phyloP scores from a whole-genome alignment of 805 yeast genomes.

The Schwanniomyces occidentalis region DNA sequence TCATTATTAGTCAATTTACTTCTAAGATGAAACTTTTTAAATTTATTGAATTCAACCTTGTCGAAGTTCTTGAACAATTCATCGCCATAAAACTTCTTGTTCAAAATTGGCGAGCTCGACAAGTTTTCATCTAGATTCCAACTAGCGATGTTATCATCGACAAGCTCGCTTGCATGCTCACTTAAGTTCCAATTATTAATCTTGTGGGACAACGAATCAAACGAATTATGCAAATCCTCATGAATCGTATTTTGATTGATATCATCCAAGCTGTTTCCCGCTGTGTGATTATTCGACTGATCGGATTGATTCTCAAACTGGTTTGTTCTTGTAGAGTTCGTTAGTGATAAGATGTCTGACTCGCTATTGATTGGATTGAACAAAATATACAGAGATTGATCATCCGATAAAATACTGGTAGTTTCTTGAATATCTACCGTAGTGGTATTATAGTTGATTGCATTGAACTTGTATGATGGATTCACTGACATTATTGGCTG shows the following conservation, averaged over 20 bases:
- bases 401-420: constrained; percentile 21
- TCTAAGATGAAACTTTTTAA: constrained; percentile 20
- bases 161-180: constrained; percentile 15
- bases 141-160: constrained; percentile 37
- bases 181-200: constrained; percentile 7
- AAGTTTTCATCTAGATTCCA: constrained; percentile 35
- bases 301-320: too few species aligned
- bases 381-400: constrained; percentile 27
- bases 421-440: constrained; percentile 7
- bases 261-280: constrained; percentile 5
- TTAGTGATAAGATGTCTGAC: constrained; percentile 28
- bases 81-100: constrained; percentile 29
- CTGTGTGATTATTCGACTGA: not conserved
- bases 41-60: constrained; percentile 23
- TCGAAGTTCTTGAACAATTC: constrained; percentile 25
- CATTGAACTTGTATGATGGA: constrained; percentile 6
- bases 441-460: constrained; percentile 1
- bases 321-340: constrained; percentile 17
- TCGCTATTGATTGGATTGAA: constrained; percentile 24
- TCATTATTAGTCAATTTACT: constrained; percentile 2
- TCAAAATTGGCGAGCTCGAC: constrained; percentile 1
- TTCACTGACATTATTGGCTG: constrained; percentile 5
- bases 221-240: constrained; percentile 3
- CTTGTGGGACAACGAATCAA: constrained; percentile 1
- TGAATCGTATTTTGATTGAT: constrained; percentile 3